phyloP scores from a whole-genome alignment of 2,329 filamentous ascomycete species.

The Aureobasidium lini region DNA sequence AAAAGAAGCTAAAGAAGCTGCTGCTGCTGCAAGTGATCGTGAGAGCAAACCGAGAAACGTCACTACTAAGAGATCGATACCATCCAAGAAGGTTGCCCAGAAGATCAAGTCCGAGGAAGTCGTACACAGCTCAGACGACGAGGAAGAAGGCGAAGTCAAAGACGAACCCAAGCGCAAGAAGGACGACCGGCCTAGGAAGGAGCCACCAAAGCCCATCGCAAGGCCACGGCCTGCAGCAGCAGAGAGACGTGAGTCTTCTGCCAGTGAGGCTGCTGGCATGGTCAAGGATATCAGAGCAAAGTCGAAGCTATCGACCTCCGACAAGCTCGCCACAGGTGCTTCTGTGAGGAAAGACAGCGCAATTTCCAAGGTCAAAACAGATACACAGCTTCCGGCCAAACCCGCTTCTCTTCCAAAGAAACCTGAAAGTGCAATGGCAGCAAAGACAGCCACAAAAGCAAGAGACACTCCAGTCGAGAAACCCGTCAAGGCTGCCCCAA shows the following conservation, averaged over 20 bases:
- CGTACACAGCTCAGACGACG: conserved; percentile 44
- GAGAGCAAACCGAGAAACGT: conserved; percentile 23
- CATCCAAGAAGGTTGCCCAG: conserved; percentile 27
- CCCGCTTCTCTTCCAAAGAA: conserved; percentile 4
- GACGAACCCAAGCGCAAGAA: conserved; percentile 19
- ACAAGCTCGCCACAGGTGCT: not conserved
- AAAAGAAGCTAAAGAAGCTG: conserved; percentile 29
- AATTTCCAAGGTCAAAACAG: not conserved
- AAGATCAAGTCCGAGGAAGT: conserved; percentile 48
- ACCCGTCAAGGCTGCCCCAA: conserved; percentile 20
- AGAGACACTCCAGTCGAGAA: conserved; percentile 20
- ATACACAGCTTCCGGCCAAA: not conserved
- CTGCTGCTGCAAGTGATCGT: conserved; percentile 26
- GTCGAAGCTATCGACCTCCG: conserved; percentile 14
- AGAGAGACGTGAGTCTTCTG: conserved; percentile 19
- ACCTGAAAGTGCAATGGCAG: not conserved
- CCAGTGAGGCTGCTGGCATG: conserved; percentile 20
- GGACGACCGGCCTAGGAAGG: conserved; percentile 17
- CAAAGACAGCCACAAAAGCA: conserved; percentile 5
- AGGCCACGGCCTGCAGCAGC: conserved; percentile 16
- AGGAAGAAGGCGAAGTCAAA: conserved; percentile 22
- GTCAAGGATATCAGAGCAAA: conserved; percentile 18
- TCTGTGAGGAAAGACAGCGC: conserved; percentile 2
- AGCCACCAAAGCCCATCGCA: conserved; percentile 13
- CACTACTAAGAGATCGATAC: conserved; percentile 18